Conservation (phyloP, 129 eudicot genomes). For the Solidago caesia region DNA sequence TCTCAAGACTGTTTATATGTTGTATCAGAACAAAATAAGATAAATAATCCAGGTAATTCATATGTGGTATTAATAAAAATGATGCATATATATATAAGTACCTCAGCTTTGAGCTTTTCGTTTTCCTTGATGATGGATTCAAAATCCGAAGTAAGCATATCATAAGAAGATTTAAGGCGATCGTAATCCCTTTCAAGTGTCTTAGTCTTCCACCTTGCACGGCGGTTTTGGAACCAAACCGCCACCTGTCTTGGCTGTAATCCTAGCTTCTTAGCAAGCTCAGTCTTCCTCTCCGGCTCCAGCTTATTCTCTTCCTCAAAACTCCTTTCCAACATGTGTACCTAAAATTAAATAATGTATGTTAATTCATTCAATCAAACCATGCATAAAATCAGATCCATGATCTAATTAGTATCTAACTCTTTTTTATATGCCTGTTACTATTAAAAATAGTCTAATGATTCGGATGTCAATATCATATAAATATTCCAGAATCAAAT, state of each 20-base stretch:
- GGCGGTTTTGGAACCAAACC: conserved; percentile 97
- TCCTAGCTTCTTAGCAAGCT: conserved; percentile 82
- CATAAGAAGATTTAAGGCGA: conserved; percentile 66
- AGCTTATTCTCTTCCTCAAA: conserved; percentile 89
- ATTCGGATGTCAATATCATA: conserved; percentile 28
- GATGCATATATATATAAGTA: conserved; percentile 21
- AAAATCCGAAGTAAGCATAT: conserved; percentile 56
- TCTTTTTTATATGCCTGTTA: conserved; percentile 24
- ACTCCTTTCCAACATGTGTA: conserved; percentile 81
- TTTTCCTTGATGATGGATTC: conserved; percentile 69
- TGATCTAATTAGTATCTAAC: neutral
- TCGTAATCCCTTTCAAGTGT: conserved; percentile 85
- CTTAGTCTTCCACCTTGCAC: conserved; percentile 94
- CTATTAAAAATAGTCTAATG: neutral
- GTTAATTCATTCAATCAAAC: conserved; percentile 1
- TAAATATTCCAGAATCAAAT: conserved; percentile 36
- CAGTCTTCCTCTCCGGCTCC: conserved; percentile 88
- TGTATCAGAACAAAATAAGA: neutral
- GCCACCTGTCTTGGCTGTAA: conserved; percentile 98
- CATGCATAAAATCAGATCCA: conserved; percentile 18
- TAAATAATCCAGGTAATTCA: neutral
- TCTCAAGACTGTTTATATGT: too few relatives aligned
- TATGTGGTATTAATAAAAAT: neutral
- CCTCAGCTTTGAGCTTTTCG: conserved; percentile 80
- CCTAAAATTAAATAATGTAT: conserved; percentile 31